These are phyloP conservation scores for Cladosporium colombiae DNA, from an alignment of 2,329 filamentous ascomycete genomes.

Conservation along the genomic window DNA sequence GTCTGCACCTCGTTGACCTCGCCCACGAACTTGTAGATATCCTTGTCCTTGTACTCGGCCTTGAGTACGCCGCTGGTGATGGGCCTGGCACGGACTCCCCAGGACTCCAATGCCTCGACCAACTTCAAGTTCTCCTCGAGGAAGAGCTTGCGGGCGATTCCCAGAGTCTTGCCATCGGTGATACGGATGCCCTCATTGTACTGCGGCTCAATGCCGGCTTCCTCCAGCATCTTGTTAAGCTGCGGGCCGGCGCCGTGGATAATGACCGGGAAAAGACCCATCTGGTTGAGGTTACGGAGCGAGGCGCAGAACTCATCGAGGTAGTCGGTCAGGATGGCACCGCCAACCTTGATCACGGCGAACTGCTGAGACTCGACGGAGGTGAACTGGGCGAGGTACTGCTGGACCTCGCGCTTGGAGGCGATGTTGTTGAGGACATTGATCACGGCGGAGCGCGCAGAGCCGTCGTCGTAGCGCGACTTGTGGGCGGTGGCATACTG, in stretches of 20 bases:
- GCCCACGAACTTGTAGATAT: constrained; percentile 93
- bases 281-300: constrained; percentile 88
- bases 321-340: constrained; percentile 92
- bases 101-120: constrained; percentile 82
- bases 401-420: constrained; percentile 92
- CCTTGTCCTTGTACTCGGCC: constrained; percentile 93
- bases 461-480: constrained; percentile 51
- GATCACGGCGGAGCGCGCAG: constrained; percentile 78
- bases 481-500: constrained; percentile 31
- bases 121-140: constrained; percentile 93
- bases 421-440: constrained; percentile 93
- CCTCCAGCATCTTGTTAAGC: constrained; percentile 86
- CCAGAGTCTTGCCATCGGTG: constrained; percentile 92
- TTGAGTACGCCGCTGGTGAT: constrained; percentile 88
- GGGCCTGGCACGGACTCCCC: constrained; percentile 85
- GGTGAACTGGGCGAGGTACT: constrained; percentile 96
- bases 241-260: constrained; percentile 95
- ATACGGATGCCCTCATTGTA: constrained; percentile 96
- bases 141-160: constrained; percentile 88
- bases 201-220: constrained; percentile 88
- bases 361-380: constrained; percentile 97
- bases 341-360: constrained; percentile 96
- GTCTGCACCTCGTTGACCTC: constrained; percentile 94
- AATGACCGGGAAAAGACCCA: constrained; percentile 91
- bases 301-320: constrained; percentile 87